phyloP scores from a whole-genome alignment of 139 green algal species.

The Chlamydomonas applanata region DNA sequence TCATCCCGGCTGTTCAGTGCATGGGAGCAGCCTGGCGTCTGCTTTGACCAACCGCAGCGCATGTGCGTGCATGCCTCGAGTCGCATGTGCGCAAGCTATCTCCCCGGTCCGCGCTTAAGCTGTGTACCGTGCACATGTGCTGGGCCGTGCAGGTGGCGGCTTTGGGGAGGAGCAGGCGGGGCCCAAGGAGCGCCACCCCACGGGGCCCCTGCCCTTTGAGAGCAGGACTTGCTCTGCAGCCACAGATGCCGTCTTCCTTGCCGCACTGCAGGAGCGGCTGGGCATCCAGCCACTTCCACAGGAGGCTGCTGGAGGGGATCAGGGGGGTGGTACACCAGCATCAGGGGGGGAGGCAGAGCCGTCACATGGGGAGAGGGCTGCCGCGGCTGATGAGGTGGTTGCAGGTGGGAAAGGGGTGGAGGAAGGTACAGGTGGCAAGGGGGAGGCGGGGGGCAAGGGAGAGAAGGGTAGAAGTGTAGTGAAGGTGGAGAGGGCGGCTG shows the following conservation, averaged over 20 bases:
- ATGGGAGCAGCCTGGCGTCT: neutral
- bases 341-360: neutral
- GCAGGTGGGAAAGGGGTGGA: neutral
- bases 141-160: neutral
- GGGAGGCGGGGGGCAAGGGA: too few relatives aligned
- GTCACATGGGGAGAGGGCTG: neutral
- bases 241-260: slow-evolving; percentile 33
- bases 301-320: neutral
- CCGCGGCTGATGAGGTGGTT: too few relatives aligned
- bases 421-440: too few relatives aligned
- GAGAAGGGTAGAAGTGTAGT: too few relatives aligned
- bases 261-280: too few relatives aligned
- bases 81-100: neutral
- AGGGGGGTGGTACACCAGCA: neutral
- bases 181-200: neutral
- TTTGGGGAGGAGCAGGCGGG: neutral
- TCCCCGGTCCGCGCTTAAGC: neutral
- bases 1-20: too few relatives aligned
- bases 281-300: too few relatives aligned
- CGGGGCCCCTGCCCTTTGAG: slow-evolving; percentile 28
- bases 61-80: neutral
- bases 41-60: neutral
- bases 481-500: neutral
- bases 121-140: neutral
- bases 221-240: slow-evolving; percentile 20